These are phyloP conservation scores for Hebeloma cylindrosporum DNA, from an alignment of 768 basidiomycete genomes.

Conservation along the genomic window DNA sequence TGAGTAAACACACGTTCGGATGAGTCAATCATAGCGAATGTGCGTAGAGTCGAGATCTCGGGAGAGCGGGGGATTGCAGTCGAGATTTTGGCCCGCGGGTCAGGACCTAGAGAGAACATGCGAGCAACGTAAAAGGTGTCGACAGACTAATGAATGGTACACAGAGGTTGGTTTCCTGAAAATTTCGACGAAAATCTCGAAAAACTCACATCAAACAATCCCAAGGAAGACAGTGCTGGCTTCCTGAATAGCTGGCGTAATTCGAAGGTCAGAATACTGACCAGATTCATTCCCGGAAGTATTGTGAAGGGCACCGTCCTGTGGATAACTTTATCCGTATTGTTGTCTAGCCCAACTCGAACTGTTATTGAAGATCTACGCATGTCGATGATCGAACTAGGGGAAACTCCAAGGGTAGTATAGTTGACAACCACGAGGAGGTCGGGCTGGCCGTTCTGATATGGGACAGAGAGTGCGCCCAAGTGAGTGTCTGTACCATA, in stretches of 20 bases:
- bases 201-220: too few species aligned
- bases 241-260: too few species aligned
- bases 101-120: conserved; percentile 11
- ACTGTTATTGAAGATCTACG: neutral
- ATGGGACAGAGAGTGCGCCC: too few species aligned
- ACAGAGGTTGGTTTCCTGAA: too few species aligned
- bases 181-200: too few species aligned
- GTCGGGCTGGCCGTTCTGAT: too few species aligned
- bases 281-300: too few species aligned
- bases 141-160: conserved; percentile 3
- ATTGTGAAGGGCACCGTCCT: too few species aligned
- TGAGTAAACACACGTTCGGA: conserved; percentile 16
- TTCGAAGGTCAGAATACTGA: too few species aligned
- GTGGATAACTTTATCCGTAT: neutral
- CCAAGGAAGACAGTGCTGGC: too few species aligned
- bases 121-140: conserved; percentile 14
- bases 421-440: too few species aligned
- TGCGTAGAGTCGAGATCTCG: conserved; percentile 17
- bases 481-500: too few species aligned
- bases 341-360: neutral
- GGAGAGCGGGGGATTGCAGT: conserved; percentile 3
- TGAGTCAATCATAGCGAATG: conserved; percentile 8
- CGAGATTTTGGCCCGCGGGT: conserved; percentile 11
- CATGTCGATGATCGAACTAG: neutral
- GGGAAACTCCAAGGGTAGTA: neutral